A percentile compares a stretch with the other conserved stretches of the same genome.
phyloP scores from a whole-genome alignment of 805 yeast species.

The Yarrowia sp. region DNA sequence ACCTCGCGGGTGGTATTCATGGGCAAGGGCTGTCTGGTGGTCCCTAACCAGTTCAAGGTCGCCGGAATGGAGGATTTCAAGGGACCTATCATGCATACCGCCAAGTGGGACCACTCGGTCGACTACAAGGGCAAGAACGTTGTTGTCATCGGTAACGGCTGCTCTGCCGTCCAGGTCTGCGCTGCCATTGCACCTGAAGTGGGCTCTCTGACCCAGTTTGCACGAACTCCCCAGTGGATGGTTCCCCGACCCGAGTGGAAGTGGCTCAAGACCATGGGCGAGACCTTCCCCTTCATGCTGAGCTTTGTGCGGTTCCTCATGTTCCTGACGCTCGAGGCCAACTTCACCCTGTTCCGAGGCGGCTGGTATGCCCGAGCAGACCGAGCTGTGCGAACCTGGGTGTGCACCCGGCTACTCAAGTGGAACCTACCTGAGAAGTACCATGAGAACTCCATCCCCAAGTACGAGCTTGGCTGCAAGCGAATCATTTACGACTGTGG shows the following conservation, averaged over 20 bases:
- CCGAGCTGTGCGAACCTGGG: slow-evolving; percentile 1
- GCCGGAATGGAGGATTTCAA: slow-evolving; percentile 23
- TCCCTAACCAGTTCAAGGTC: slow-evolving; percentile 12
- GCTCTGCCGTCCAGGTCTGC: slow-evolving; percentile 31
- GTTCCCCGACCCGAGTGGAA: slow-evolving; percentile 27
- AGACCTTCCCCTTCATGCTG: slow-evolving; percentile 11
- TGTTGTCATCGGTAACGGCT: slow-evolving; percentile 32
- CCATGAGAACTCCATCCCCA: slow-evolving; percentile 27
- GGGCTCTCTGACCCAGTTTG: slow-evolving; percentile 29
- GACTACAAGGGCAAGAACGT: slow-evolving; percentile 30
- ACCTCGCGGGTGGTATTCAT: slow-evolving; percentile 22
- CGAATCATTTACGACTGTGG: slow-evolving; percentile 30
- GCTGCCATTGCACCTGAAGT: slow-evolving; percentile 29
- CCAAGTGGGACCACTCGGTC: slow-evolving; percentile 26
- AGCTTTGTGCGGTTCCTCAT: slow-evolving; percentile 25
- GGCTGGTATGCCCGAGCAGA: slow-evolving; percentile 9
- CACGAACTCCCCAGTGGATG: slow-evolving; percentile 31
- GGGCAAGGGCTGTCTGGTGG: slow-evolving; percentile 26
- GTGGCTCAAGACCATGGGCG: neutral
- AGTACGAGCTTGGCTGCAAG: slow-evolving; percentile 29
- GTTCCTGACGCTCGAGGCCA: slow-evolving; percentile 27
- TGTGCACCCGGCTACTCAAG: neutral
- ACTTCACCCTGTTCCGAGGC: slow-evolving; percentile 26
- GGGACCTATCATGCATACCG: slow-evolving; percentile 28
- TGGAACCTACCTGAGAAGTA: slow-evolving; percentile 4